A percentile compares a stretch with the other conserved stretches of the same genome.
phyloP scores from a whole-genome alignment of 2,329 filamentous ascomycete genomes.

The Fusarium sp. region DNA sequence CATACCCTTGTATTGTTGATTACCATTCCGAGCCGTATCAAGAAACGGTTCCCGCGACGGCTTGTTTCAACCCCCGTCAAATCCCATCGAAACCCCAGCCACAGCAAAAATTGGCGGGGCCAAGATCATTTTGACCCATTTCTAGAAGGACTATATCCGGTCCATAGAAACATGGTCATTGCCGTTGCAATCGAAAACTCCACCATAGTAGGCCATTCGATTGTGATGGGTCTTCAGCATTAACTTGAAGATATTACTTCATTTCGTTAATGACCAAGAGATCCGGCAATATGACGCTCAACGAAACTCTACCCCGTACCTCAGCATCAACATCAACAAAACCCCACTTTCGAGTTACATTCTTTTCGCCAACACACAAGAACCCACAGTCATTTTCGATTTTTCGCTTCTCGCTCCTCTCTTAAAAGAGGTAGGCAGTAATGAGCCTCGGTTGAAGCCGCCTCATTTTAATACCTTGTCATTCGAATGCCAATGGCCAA shows the following conservation, averaged over 20 bases:
- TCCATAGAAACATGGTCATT: conserved; percentile 12
- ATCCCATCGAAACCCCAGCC: conserved; percentile 22
- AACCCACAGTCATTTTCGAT: conserved; percentile 27
- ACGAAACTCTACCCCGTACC: background rate
- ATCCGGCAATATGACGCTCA: conserved; percentile 4
- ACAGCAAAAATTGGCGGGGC: conserved; percentile 22
- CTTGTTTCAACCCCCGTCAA: conserved; percentile 43
- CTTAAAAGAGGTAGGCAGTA: conserved; percentile 22
- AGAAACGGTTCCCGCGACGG: conserved; percentile 35
- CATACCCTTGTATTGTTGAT: conserved; percentile 26
- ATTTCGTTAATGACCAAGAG: conserved; percentile 25
- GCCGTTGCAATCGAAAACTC: background rate
- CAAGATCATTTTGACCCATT: conserved; percentile 36
- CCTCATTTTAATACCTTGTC: conserved; percentile 25
- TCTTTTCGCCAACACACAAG: conserved; percentile 27
- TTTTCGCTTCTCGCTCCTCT: conserved; percentile 39
- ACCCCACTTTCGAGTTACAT: conserved; percentile 1
- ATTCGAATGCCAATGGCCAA: conserved; percentile 6
- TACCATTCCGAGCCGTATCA: conserved; percentile 30
- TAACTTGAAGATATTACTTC: conserved; percentile 25
- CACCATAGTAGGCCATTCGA: no score
- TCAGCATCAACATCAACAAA: background rate
- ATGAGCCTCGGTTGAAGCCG: conserved; percentile 30
- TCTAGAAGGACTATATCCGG: conserved; percentile 20
- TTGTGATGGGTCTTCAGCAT: conserved; percentile 12